Percentiles rank a stretch among this genome's conserved stretches.
Evolutionary conservation across 1,284 basidiomycete genomes (phyloP).

Genomic region (Papiliotrema terrestris): DNA sequence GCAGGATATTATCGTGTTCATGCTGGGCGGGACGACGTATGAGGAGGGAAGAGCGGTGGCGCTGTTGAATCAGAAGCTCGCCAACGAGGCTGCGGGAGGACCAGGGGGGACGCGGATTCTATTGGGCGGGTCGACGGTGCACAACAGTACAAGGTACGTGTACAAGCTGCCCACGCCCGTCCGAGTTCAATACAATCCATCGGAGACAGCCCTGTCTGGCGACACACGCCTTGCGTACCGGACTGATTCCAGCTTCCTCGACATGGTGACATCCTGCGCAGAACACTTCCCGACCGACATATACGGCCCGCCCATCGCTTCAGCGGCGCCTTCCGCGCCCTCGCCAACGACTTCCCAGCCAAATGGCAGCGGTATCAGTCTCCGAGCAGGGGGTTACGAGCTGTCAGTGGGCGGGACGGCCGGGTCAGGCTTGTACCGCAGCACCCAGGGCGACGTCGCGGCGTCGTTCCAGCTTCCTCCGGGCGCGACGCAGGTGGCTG

Average conservation of each 20-base stretch:
- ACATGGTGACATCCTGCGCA: conserved; percentile 46
- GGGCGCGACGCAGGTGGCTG: conserved; percentile 62
- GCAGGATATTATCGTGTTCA: conserved; percentile 91
- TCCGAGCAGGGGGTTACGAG: conserved; percentile 86
- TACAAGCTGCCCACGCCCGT: not conserved
- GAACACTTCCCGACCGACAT: conserved; percentile 45
- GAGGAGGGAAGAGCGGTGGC: conserved; percentile 83
- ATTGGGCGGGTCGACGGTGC: conserved; percentile 86
- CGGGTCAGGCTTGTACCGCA: conserved; percentile 76
- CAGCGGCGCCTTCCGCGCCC: conserved; percentile 47
- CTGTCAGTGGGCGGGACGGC: conserved; percentile 80
- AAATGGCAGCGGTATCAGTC: conserved; percentile 55
- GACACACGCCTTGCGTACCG: too few species aligned
- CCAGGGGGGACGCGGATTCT: conserved; percentile 63
- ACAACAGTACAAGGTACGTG: conserved; percentile 88
- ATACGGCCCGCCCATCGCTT: conserved; percentile 33
- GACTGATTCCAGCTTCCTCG: conserved; percentile 50
- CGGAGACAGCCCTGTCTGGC: too few species aligned
- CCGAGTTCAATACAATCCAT: not conserved
- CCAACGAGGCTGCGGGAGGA: conserved; percentile 46
- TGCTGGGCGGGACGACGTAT: conserved; percentile 90
- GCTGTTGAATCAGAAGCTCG: conserved; percentile 75
- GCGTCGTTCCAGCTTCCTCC: conserved; percentile 69
- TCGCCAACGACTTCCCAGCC: conserved; percentile 48
- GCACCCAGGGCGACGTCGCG: conserved; percentile 58